Evolutionary conservation across 2,329 filamentous ascomycete species (phyloP), one percentile per base, ranked within the genome.

Genomic region (Stachybotrys echinatus): DNA sequence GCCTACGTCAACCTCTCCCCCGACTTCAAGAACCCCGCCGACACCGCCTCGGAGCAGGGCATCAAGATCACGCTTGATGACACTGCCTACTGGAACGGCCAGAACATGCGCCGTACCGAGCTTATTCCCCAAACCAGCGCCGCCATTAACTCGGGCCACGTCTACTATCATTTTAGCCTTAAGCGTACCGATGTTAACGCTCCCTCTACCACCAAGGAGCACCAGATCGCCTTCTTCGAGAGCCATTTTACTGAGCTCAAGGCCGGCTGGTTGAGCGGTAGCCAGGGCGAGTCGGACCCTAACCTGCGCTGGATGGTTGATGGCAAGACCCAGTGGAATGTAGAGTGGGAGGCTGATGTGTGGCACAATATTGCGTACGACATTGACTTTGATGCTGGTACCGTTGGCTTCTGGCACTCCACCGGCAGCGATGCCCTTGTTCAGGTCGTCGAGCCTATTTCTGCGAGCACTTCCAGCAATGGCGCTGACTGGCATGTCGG

Each of bases 311-410:
- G 85, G 83, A 79, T 81, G 65, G 80, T 83, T 10, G 74, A 74
- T 52, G 77, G 82, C 17, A 69, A 75, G 57, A 77, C 75, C 46
- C 71, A 87, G 58, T 89, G 85, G 84, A 79, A 77, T 58, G 74
- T 75, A 1, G 72, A 79, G 53, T 83, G 85, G 65, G 74, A 74
- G 48, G 73, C 84, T 1, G 80, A 76, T 39, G 79, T 83, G 12
- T 89, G 86, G 86, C 85, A 89, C 65, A 90, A 90, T 63, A 75
- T 88, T 58, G 86, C 85, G 45, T 89, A 88, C 60, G 84, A 84
- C 63, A 87, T 88, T 52, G 79, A 89, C 70, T 90, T 89, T 59
- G 68, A 66, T 17, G 76, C 72, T 38, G 71, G 76, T 55, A 81
- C 75, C 5, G 84, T 89, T 23, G 79, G 77, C 12, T 83, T 89